These are phyloP conservation scores for Lindgomyces ingoldianus DNA, from an alignment of 495 filamentous ascomycete species.

Conservation along the genomic window DNA sequence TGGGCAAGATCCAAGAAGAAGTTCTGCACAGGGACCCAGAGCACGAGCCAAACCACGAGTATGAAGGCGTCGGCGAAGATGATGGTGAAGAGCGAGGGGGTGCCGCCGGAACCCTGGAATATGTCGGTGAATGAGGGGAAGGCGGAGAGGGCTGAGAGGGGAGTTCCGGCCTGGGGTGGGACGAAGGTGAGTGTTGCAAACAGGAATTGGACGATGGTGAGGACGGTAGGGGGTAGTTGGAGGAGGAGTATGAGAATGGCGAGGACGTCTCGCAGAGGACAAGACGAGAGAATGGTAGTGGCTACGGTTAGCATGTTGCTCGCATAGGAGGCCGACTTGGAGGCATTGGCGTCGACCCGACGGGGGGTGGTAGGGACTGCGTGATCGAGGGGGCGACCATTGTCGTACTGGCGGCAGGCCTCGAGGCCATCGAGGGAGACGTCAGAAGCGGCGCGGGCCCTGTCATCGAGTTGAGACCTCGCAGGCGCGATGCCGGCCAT, in stretches of 20 bases:
- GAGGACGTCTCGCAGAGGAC: conserved; percentile 92
- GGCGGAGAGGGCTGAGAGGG: conserved; percentile 53
- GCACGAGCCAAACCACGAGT: conserved; percentile 81
- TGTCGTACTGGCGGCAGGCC: conserved; percentile 28
- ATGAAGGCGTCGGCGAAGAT: conserved; percentile 79
- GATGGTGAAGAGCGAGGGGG: conserved; percentile 76
- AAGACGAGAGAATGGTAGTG: conserved; percentile 84
- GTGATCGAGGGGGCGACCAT: background rate
- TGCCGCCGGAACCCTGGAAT: conserved; percentile 69
- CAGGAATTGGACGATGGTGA: conserved; percentile 87
- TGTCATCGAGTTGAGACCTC: background rate
- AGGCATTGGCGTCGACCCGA: conserved; percentile 20
- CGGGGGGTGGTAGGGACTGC: conserved; percentile 11
- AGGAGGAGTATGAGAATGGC: conserved; percentile 97
- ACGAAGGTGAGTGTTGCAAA: conserved; percentile 95
- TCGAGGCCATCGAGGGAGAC: conserved; percentile 36
- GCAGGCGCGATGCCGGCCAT: conserved; percentile 26
- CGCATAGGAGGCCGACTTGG: conserved; percentile 55
- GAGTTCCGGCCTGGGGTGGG: conserved; percentile 60
- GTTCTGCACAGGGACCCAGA: conserved; percentile 85
- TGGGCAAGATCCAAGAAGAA: conserved; percentile 93
- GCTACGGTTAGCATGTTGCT: conserved; percentile 66
- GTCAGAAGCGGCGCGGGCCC: conserved; percentile 27
- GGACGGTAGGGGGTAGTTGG: conserved; percentile 87
- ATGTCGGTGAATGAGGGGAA: conserved; percentile 67